A percentile compares a stretch with the other conserved stretches of the same genome.
Conservation (phyloP, 768 basidiomycete genomes). For the Clathrus columnatus region DNA sequence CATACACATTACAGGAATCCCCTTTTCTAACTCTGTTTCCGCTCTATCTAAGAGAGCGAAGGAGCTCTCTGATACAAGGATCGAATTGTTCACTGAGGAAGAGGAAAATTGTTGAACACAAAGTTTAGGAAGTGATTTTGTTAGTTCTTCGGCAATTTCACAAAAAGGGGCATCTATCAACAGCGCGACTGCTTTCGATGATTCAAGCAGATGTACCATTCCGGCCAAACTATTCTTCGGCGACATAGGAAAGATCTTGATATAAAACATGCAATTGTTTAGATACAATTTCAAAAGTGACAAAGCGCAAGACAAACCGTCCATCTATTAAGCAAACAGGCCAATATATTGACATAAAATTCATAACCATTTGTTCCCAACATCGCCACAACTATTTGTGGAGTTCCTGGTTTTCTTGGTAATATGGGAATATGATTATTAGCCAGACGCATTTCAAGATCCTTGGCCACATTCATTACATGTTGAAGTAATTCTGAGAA, state of each 20-base stretch:
- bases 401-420: neutral
- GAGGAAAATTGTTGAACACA: neutral
- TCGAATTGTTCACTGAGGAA: neutral
- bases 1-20: neutral
- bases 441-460: neutral
- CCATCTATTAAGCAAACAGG: conserved; percentile 6
- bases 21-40: neutral
- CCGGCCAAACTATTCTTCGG: conserved; percentile 5
- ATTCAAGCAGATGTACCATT: conserved; percentile 3
- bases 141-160: neutral
- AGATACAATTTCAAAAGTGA: neutral
- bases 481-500: neutral
- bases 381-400: neutral
- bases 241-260: conserved; percentile 2
- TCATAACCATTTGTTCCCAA: conserved; percentile 2
- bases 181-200: neutral
- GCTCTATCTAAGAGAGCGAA: neutral
- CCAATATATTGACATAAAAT: conserved; percentile 2
- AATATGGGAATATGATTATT: neutral
- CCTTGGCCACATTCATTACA: conserved; percentile 1
- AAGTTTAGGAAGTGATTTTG: neutral
- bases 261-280: neutral
- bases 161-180: neutral
- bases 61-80: neutral
- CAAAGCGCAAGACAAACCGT: neutral